A percentile compares a stretch with the other conserved stretches of the same genome.
These are phyloP conservation scores for Picea glauca DNA, from an alignment of 75 land plant genomes.

Conservation along the genomic window DNA sequence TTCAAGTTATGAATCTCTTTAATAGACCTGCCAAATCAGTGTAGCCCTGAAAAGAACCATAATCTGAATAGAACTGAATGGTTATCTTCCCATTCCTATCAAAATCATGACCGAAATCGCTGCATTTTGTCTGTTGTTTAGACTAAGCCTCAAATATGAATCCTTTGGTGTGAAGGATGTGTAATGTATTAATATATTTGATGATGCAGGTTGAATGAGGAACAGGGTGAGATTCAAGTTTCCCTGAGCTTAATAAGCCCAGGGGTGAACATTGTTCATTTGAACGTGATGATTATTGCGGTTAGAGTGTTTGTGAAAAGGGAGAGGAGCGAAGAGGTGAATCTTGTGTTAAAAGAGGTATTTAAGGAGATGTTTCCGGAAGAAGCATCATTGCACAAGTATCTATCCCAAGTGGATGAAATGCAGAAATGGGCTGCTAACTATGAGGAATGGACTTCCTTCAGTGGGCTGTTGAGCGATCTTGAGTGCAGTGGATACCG, in stretches of 20 bases:
- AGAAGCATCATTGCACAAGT: conserved; percentile 17
- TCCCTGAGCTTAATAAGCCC: conserved; percentile 13
- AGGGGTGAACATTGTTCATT: not conserved
- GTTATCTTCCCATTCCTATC: too few species aligned
- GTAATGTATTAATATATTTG: not conserved
- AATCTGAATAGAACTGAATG: too few species aligned
- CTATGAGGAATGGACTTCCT: conserved; percentile 34
- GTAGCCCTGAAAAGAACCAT: not conserved
- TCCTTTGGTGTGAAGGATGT: not conserved
- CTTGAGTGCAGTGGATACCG: conserved; percentile 33
- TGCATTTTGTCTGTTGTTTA: too few species aligned
- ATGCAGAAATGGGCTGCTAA: conserved; percentile 31
- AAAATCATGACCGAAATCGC: too few species aligned
- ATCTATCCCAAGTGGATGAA: conserved; percentile 31
- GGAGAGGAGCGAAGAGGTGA: conserved; percentile 30
- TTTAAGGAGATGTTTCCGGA: conserved; percentile 33
- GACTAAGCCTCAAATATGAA: too few species aligned
- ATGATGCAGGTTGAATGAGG: conserved; percentile 33
- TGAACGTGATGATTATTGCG: conserved; percentile 14
- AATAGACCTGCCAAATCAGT: not conserved
- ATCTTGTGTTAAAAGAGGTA: conserved; percentile 27
- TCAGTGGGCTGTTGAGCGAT: conserved; percentile 31
- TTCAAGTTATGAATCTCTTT: too few species aligned
- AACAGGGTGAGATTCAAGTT: conserved; percentile 45
- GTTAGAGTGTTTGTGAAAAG: conserved; percentile 31